Evolutionary conservation across 805 yeast species (phyloP).

Genomic region (Saccharomycopsis microspora): DNA sequence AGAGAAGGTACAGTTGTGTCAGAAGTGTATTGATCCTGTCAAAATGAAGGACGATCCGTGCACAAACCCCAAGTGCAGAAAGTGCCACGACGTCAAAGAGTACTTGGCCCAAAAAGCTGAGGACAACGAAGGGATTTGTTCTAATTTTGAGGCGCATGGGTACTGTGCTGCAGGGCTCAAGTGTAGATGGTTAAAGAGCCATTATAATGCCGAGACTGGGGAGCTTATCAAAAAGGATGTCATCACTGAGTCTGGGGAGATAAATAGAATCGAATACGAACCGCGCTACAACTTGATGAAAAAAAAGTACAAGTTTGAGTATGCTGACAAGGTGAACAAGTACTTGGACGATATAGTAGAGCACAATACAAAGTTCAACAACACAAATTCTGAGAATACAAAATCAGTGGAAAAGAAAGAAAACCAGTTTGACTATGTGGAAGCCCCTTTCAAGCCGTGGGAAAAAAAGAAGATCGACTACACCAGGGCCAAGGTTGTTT

Average conservation of each 20-base stretch:
- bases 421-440: conserved; percentile 45
- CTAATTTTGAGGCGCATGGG: conserved; percentile 73
- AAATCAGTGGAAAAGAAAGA: conserved; percentile 26
- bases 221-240: conserved; percentile 25
- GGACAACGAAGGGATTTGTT: conserved; percentile 73
- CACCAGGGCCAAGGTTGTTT: conserved; percentile 68
- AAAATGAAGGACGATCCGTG: conserved; percentile 30
- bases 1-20: conserved; percentile 57
- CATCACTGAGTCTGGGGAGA: conserved; percentile 24
- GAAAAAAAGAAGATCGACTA: conserved; percentile 74
- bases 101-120: conserved; percentile 55
- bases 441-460: conserved; percentile 63
- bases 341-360: conserved; percentile 54
- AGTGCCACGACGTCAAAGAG: conserved; percentile 58
- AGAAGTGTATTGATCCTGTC: conserved; percentile 46
- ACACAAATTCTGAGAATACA: conserved; percentile 19
- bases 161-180: conserved; percentile 87
- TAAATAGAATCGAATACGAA: conserved; percentile 24
- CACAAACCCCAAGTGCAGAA: conserved; percentile 56
- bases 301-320: conserved; percentile 38
- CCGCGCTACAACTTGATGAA: conserved; percentile 44
- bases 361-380: conserved; percentile 24
- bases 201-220: conserved; percentile 38
- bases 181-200: conserved; percentile 83
- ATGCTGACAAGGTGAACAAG: conserved; percentile 45